Base-by-base conservation (phyloP, 352 stramenopile genomes). In the Pythium guiyangense region DNA sequence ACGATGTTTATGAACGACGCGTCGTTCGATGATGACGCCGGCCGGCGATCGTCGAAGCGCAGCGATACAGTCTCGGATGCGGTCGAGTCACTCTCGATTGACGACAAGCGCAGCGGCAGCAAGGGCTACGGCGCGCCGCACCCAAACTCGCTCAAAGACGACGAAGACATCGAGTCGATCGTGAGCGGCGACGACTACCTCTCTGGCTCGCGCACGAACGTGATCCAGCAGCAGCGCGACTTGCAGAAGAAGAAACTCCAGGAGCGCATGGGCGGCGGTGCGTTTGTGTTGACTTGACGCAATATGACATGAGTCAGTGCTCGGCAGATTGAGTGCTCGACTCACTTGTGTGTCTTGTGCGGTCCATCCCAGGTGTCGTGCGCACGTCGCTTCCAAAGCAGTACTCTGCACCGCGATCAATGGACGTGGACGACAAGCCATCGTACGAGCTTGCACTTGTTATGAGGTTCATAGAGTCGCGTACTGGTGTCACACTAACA, bases 201-300 rank as follows among this genome's bases (percentile, higher is more conserved):
- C 15, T 76, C 71, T 0, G 84, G 79, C 26, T 85, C 80, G 18
- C 74, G 84, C 31, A 89, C 79, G 11, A 88, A 53, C 52, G 84
- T 92, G 20, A 92, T 94, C 51, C 81, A 94, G 60, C 84, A 94
- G 60, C 84, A 94, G 56, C 81, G 82, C 2, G 84, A 94, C 29
- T 59, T 92, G 20, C 84, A 94, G 66, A 94, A 91, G 70, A 94
- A 92, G 60, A 94, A 92, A 60, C 73, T 93, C 0, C 84, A 93
- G 45, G 82, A 90, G 40, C 77, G 84, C 54, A 87, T 92, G 79
- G 84, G 77, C 48, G 81, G 75, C 61, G 81, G 83, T 92, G 68
- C 25, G 52, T 26, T 34, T 20, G 18, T n/a, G n/a, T n/a, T n/a
- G n/a, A n/a, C n/a, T n/a, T n/a, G n/a, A n/a, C n/a, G n/a, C n/a